Evolutionary conservation across 2,329 filamentous ascomycete genomes (phyloP).

Genomic region (Clonostachys sp.): DNA sequence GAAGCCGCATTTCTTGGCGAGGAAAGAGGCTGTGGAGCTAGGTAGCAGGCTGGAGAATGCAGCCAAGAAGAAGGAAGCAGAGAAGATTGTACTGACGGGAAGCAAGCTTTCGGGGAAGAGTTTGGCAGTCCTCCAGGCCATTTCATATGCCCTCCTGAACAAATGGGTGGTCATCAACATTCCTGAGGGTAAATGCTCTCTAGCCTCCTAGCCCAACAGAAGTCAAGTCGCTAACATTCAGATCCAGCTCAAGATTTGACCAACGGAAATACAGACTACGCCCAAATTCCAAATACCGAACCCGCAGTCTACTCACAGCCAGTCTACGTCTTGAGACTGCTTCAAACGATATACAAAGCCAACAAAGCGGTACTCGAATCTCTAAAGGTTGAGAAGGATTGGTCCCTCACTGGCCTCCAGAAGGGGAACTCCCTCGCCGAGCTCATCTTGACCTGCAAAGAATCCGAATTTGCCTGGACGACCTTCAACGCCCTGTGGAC

Average conservation of each 20-base stretch:
- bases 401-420: constrained; percentile 35
- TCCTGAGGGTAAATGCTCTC: constrained; percentile 66
- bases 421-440: constrained; percentile 62
- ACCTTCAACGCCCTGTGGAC: constrained; percentile 78
- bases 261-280: constrained; percentile 77
- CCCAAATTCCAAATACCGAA: constrained; percentile 56
- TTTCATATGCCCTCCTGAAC: constrained; percentile 76
- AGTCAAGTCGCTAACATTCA: constrained; percentile 1
- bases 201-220: constrained; percentile 3
- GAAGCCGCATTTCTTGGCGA: constrained; percentile 72
- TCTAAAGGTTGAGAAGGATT: constrained; percentile 37
- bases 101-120: constrained; percentile 79
- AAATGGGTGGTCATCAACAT: constrained; percentile 87
- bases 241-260: constrained; percentile 71
- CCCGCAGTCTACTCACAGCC: constrained; percentile 71
- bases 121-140: constrained; percentile 76
- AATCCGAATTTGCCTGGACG: constrained; percentile 74
- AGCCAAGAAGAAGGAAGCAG: constrained; percentile 43
- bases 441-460: constrained; percentile 66
- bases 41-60: constrained; percentile 57
- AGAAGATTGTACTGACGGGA: constrained; percentile 68
- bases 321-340: constrained; percentile 68
- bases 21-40: constrained; percentile 72
- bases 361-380: constrained; percentile 62
- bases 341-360: constrained; percentile 67